These are phyloP conservation scores for Penstemon newberryi DNA, from an alignment of 257 asterid species.

Conservation along the genomic window DNA sequence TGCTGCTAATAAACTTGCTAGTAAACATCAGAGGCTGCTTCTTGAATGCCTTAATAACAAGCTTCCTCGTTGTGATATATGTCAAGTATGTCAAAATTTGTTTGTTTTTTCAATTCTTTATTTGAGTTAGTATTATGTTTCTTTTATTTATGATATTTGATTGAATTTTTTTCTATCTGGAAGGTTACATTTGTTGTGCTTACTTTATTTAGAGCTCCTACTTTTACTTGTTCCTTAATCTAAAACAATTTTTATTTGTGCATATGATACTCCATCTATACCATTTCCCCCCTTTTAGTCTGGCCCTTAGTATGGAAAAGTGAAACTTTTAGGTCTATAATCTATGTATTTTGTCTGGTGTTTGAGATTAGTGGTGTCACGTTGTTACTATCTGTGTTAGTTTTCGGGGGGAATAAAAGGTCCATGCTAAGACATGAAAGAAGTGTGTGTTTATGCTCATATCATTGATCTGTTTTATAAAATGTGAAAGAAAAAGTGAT, in stretches of 20 bases:
- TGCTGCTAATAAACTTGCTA: slow-evolving; percentile 93
- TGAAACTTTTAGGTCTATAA: too few relatives aligned
- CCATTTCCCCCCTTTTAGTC: neutral
- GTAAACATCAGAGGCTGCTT: slow-evolving; percentile 92
- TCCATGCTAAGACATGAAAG: too few relatives aligned
- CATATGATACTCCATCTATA: too few relatives aligned
- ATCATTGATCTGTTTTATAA: neutral
- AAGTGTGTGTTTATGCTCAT: neutral
- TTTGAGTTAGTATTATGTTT: neutral
- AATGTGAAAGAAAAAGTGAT: neutral
- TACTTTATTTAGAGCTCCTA: too few relatives aligned
- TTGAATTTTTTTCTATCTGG: neutral
- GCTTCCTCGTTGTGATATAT: slow-evolving; percentile 94
- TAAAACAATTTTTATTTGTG: too few relatives aligned
- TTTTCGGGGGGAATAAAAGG: too few relatives aligned
- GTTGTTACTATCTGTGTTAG: too few relatives aligned
- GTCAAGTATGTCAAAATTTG: slow-evolving; percentile 55
- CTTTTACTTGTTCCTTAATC: too few relatives aligned
- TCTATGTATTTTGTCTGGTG: too few relatives aligned
- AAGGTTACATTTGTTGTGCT: neutral
- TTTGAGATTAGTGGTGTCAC: too few relatives aligned
- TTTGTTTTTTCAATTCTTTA: neutral
- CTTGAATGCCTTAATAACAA: slow-evolving; percentile 77
- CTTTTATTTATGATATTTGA: neutral
- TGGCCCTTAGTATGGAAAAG: neutral